These are phyloP conservation scores for Cladosporium sp. DNA, from an alignment of 2,329 filamentous ascomycete genomes.

Conservation along the genomic window DNA sequence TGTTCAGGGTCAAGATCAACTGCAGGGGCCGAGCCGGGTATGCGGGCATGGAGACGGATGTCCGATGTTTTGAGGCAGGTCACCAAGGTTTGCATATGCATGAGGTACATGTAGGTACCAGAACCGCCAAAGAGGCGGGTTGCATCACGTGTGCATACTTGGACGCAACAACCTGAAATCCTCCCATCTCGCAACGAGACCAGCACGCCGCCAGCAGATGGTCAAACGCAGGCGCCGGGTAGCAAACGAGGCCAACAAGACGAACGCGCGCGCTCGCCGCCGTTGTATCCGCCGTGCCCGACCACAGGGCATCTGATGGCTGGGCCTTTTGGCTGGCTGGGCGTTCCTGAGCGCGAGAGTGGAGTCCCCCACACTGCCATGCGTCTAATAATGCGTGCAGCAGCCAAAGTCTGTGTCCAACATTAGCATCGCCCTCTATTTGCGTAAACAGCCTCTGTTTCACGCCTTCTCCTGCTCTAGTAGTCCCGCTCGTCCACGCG, in stretches of 20 bases:
- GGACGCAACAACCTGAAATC: not conserved
- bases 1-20: constrained; percentile 10
- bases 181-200: not conserved
- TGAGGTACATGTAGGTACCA: not conserved
- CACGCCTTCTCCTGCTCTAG: constrained; percentile 4
- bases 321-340: not conserved
- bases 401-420: not conserved
- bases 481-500: not conserved
- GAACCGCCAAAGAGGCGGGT: not conserved
- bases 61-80: not conserved
- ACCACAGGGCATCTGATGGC: not conserved
- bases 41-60: not conserved
- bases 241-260: not conserved
- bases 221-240: not conserved
- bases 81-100: not conserved
- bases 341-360: not conserved
- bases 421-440: constrained; percentile 1
- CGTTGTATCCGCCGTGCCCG: not conserved
- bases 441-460: constrained; percentile 9
- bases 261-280: not conserved
- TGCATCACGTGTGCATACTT: not conserved
- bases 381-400: not conserved
- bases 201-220: not conserved
- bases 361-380: not conserved
- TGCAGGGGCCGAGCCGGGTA: constrained; percentile 15